A percentile compares a stretch with the other conserved stretches of the same genome.
Conservation (phyloP, 768 basidiomycete genomes). For the Tylopilus vinaceipallidus region DNA sequence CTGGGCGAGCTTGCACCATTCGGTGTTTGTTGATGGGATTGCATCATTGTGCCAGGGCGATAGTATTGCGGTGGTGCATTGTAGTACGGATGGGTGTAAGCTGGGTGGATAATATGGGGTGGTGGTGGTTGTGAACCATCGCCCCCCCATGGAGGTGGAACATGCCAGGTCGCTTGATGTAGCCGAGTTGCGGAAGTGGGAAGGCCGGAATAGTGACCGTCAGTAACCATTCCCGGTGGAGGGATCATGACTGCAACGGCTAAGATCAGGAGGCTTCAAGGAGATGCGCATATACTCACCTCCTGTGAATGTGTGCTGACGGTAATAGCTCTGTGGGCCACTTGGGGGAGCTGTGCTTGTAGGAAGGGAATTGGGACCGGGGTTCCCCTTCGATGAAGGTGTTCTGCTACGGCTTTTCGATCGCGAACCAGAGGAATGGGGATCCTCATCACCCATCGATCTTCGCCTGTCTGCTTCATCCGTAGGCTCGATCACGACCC, state of each 20-base stretch:
- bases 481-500: conserved; percentile 57
- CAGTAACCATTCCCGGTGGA: conserved; percentile 40
- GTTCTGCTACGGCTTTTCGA: conserved; percentile 53
- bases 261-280: not conserved
- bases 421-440: conserved; percentile 39
- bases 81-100: conserved; percentile 39
- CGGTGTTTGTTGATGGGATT: conserved; percentile 23
- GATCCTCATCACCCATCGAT: conserved; percentile 23
- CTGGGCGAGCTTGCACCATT: conserved; percentile 24
- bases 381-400: conserved; percentile 43
- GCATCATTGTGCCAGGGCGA: conserved; percentile 35
- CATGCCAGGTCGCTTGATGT: conserved; percentile 42
- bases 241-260: conserved; percentile 40
- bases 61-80: conserved; percentile 45
- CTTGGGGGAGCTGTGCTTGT: conserved; percentile 30
- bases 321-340: conserved; percentile 60
- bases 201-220: conserved; percentile 41
- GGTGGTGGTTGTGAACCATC: conserved; percentile 39
- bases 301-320: conserved; percentile 57
- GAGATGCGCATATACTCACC: conserved; percentile 21
- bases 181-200: conserved; percentile 55
- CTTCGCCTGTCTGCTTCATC: conserved; percentile 22
- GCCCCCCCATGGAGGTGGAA: conserved; percentile 32
- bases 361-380: conserved; percentile 36
- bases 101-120: conserved; percentile 32